phyloP scores from a whole-genome alignment of 2,329 filamentous ascomycete species.

The Paecilomyces fulvus region DNA sequence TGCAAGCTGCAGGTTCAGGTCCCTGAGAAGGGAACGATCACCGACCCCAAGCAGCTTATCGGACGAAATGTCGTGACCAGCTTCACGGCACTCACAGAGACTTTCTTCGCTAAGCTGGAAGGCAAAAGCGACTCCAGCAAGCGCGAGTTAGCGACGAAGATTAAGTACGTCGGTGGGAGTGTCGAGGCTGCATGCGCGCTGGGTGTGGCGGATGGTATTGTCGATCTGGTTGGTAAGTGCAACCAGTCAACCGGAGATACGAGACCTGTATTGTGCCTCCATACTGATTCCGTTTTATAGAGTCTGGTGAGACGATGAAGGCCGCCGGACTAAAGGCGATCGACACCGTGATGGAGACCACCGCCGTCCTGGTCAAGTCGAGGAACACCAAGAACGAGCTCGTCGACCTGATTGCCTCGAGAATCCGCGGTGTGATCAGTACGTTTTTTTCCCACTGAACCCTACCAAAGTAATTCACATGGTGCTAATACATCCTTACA shows the following conservation, averaged over 20 bases:
- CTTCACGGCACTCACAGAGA: conserved; percentile 74
- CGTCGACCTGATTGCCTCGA: conserved; percentile 73
- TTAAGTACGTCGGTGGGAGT: conserved; percentile 91
- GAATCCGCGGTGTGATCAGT: conserved; percentile 89
- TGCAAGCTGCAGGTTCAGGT: conserved; percentile 98
- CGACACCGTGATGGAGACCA: conserved; percentile 82
- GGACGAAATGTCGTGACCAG: conserved; percentile 93
- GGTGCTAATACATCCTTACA: conserved; percentile 16
- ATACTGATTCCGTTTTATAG: conserved; percentile 36
- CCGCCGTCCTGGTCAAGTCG: conserved; percentile 86
- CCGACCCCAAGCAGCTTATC: conserved; percentile 65
- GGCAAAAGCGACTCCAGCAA: conserved; percentile 21
- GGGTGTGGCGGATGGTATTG: conserved; percentile 92
- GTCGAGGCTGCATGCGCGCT: conserved; percentile 95
- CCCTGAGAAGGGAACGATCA: conserved; percentile 70
- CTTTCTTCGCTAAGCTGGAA: conserved; percentile 79
- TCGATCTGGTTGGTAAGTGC: conserved; percentile 83
- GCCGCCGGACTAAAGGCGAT: conserved; percentile 90
- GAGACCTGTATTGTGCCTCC: neutral
- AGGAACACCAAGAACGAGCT: conserved; percentile 72
- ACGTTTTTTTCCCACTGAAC: conserved; percentile 22
- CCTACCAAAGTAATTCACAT: neutral
- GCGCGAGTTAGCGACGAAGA: conserved; percentile 66
- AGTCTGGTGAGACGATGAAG: conserved; percentile 97
- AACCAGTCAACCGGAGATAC: neutral